A percentile compares a stretch with the other conserved stretches of the same genome.
Evolutionary conservation across 306 rosid species (phyloP).

Genomic region (Potentilla sterilis): DNA sequence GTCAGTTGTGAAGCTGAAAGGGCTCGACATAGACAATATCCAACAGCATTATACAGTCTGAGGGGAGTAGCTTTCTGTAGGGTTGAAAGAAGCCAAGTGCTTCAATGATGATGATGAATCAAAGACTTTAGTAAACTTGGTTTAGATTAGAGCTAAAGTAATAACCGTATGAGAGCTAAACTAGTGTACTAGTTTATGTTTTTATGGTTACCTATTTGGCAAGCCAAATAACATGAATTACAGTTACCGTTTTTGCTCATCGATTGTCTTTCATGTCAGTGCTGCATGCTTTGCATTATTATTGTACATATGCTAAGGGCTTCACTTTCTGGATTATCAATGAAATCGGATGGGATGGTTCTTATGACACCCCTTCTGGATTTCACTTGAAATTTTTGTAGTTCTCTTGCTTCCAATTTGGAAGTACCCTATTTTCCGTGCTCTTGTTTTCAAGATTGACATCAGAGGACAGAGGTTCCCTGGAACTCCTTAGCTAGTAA

Average conservation of each 20-base stretch:
- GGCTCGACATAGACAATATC: slow-evolving; percentile 84
- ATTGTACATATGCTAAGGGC: not conserved
- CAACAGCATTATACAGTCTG: slow-evolving; percentile 93
- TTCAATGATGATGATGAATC: slow-evolving; percentile 38
- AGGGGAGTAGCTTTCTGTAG: slow-evolving; percentile 20
- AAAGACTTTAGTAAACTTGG: slow-evolving; percentile 25
- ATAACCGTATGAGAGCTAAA: slow-evolving; percentile 4
- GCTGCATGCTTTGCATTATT: not conserved
- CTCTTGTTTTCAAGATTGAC: not conserved
- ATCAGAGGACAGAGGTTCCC: not conserved
- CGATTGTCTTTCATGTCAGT: not conserved
- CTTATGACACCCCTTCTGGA: not conserved
- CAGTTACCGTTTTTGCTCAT: not conserved
- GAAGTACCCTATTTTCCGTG: not conserved
- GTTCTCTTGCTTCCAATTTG: not conserved
- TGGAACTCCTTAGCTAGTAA: not conserved
- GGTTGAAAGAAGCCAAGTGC: not conserved
- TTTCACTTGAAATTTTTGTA: not conserved
- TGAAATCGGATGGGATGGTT: not conserved
- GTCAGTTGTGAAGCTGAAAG: slow-evolving; percentile 98
- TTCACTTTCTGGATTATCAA: not conserved
- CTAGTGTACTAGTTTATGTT: not conserved
- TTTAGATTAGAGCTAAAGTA: slow-evolving; percentile 38
- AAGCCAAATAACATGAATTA: slow-evolving; percentile 8
- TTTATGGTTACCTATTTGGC: slow-evolving; percentile 3